phyloP scores from a whole-genome alignment of 345 rosid species.

The Eucalyptus pauciflora region DNA sequence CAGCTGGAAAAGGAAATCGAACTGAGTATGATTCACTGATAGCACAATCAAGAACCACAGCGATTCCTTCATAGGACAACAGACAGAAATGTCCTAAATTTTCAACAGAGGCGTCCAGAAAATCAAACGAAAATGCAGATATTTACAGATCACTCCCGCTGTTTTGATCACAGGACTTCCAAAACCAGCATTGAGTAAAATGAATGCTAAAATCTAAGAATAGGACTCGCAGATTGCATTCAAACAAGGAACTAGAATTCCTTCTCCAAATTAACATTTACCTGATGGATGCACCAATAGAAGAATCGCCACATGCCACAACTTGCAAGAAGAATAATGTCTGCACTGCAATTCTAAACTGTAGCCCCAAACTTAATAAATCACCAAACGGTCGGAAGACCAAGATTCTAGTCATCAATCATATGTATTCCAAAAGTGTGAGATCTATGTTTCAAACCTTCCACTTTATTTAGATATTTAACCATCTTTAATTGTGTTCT shows the following conservation, averaged over 20 bases:
- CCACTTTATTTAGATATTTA: neutral
- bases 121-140: neutral
- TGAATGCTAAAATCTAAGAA: neutral
- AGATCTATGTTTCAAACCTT: neutral
- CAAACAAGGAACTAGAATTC: neutral
- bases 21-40: neutral
- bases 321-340: neutral
- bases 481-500: neutral
- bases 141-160: neutral
- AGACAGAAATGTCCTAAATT: neutral
- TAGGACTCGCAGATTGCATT: neutral
- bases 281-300: neutral
- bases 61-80: neutral
- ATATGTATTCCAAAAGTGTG: neutral
- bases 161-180: neutral
- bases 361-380: neutral
- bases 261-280: neutral
- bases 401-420: neutral
- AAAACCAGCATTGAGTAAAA: neutral
- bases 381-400: neutral
- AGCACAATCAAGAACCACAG: neutral
- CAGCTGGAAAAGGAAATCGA: conserved; percentile 42
- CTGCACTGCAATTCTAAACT: neutral
- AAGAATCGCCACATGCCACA: neutral
- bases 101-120: neutral